These are phyloP conservation scores for Adansonia grandidieri DNA, from an alignment of 441 rosid genomes.

Conservation along the genomic window DNA sequence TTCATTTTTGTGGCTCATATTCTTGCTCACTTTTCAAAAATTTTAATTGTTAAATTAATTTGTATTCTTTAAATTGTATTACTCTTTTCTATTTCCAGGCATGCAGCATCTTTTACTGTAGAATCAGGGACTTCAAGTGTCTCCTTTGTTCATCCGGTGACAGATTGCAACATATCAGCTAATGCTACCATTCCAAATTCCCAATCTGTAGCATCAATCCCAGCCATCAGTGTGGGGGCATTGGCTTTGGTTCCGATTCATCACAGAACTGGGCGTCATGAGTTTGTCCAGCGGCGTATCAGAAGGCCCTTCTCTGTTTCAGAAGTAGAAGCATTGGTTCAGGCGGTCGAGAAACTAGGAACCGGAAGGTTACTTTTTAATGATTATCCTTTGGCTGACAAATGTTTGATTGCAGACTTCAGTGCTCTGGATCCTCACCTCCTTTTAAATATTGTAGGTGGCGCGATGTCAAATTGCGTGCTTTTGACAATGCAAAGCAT, in stretches of 20 bases:
- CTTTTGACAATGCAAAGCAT: slow-evolving; percentile 70
- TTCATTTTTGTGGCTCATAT: not conserved
- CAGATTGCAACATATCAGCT: slow-evolving; percentile 31
- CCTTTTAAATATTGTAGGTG: slow-evolving; percentile 46
- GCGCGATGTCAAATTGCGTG: slow-evolving; percentile 69
- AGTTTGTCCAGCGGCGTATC: slow-evolving; percentile 63
- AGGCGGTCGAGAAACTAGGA: slow-evolving; percentile 78
- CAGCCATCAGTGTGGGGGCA: slow-evolving; percentile 43
- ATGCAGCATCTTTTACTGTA: not conserved
- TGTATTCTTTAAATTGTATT: not conserved
- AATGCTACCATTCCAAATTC: slow-evolving; percentile 40
- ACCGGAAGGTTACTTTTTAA: slow-evolving; percentile 66
- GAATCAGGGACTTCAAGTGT: slow-evolving; percentile 30
- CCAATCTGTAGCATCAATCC: slow-evolving; percentile 48
- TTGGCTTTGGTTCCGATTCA: slow-evolving; percentile 56
- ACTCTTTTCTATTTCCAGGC: slow-evolving; percentile 25
- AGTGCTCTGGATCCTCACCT: not conserved
- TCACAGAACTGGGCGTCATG: slow-evolving; percentile 46
- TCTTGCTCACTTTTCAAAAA: not conserved
- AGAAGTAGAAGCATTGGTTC: slow-evolving; percentile 79
- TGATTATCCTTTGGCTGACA: not conserved
- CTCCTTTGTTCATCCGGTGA: slow-evolving; percentile 27
- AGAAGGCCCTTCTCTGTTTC: slow-evolving; percentile 79
- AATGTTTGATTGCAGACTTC: slow-evolving; percentile 12
- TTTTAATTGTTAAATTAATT: not conserved